Evolutionary conservation across 2,329 filamentous ascomycete species (phyloP), one percentile per base, ranked within the genome.

Genomic region (Zarea fungicola): DNA sequence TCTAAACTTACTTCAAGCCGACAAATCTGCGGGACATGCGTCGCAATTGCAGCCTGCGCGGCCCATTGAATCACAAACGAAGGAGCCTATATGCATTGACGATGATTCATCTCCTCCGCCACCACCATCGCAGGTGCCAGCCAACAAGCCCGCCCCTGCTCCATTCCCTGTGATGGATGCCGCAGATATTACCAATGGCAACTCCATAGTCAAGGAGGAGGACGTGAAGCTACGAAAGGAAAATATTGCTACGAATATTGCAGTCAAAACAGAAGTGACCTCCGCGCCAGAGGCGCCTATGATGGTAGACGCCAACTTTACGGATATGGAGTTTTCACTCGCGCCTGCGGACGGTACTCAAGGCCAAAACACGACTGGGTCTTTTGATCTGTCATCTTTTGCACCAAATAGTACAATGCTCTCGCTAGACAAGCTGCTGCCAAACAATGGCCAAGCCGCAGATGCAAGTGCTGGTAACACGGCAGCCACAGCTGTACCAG

Each of bases 261-360:
- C 14, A 32, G 21, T 36, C 13, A 29, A 36, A 23, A 50, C 51
- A 21, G 55, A 55, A 8, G 48, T 55, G 13, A 8, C 56, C 5
- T 52, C 26, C 3, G 48, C 48, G 5, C 34, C 41, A 6, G 48
- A 50, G n/a, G 40, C 48, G n/a, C 42, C 48, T 16, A 50, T 44
- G 18, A 46, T 57, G 41, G 42, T 56, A 16, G 61, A 65, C 40
- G 60, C 68, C n/a, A 72, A 72, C 52, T 81, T 80, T 55, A 80
- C 77, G 13, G 69, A 80, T 53, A 80, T 80, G 75, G 70, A 76
- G 29, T 81, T 81, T 54, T 72, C 74, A 0, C 64, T 80, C 5
- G 77, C 73, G 2, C 73, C 76, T 1, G 53, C 68, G 8, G 65
- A 62, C 42, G 61, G 61, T 49, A 48, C 25, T 59, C 62, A 37